Conservation (phyloP, 164 flowering plant genomes). For the Macadamia tetraphylla region DNA sequence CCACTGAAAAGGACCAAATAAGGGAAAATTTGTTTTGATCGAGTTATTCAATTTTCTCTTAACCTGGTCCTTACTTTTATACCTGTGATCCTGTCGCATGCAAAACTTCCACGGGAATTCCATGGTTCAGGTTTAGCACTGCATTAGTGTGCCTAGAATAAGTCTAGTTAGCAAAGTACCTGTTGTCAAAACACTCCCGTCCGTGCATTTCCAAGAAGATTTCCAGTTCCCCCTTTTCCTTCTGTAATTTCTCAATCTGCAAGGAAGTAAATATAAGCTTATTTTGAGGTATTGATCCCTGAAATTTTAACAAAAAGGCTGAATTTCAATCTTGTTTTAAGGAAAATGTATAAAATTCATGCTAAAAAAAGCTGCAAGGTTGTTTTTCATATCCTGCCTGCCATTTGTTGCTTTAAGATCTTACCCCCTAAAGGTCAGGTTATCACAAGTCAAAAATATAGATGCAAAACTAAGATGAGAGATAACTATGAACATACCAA, state of each 20-base stretch:
- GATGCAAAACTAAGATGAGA: not conserved
- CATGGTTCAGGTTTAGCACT: too few relatives aligned
- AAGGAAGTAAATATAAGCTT: slow-evolving; percentile 12
- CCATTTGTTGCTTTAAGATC: too few relatives aligned
- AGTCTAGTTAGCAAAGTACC: slow-evolving; percentile 31
- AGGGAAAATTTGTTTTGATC: too few relatives aligned
- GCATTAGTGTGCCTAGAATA: too few relatives aligned
- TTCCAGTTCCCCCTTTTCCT: slow-evolving; percentile 65
- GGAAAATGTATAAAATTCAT: not conserved
- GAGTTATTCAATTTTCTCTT: too few relatives aligned
- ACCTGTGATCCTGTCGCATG: too few relatives aligned
- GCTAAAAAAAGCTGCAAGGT: too few relatives aligned
- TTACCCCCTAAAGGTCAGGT: too few relatives aligned
- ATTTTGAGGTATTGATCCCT: not conserved
- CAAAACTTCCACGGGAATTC: too few relatives aligned
- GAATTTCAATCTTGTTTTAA: not conserved
- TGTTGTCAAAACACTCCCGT: slow-evolving; percentile 61
- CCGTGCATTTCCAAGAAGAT: slow-evolving; percentile 75
- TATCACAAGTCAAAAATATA: not conserved
- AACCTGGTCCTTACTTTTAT: too few relatives aligned
- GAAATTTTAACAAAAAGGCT: not conserved
- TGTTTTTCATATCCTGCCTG: too few relatives aligned
- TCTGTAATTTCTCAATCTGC: slow-evolving; percentile 79
- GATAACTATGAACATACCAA: slow-evolving; percentile 38
- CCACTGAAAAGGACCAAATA: too few relatives aligned